phyloP scores from a whole-genome alignment of 495 filamentous ascomycete species.

The Polyplosphaeria fusca region DNA sequence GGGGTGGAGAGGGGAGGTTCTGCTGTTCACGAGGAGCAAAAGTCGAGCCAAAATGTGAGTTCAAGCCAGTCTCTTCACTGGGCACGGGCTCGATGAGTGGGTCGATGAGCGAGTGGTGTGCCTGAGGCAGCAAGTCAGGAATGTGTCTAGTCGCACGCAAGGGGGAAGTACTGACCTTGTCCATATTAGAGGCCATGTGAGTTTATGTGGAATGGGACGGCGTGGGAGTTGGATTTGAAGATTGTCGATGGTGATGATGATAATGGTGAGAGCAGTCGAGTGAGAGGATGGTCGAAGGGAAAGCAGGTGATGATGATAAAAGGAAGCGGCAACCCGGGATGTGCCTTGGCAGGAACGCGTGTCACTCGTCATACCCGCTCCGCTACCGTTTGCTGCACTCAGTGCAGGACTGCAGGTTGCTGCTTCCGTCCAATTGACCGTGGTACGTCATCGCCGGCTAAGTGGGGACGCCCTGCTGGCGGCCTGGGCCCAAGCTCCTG shows the following conservation, averaged over 20 bases:
- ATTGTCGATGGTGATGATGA: background rate
- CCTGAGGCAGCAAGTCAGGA: constrained; percentile 38
- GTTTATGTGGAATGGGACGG: too few species aligned
- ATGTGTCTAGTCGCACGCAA: background rate
- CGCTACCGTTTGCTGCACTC: background rate
- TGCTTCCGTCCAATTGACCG: constrained; percentile 8
- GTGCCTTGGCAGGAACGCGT: constrained; percentile 36
- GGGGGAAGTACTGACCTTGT: constrained; percentile 20
- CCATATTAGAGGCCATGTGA: too few species aligned
- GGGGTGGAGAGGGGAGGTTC: constrained; percentile 26
- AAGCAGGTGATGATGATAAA: background rate
- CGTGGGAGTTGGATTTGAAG: too few species aligned
- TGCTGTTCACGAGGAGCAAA: constrained; percentile 29
- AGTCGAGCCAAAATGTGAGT: constrained; percentile 46
- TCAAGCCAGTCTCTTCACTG: constrained; percentile 52
- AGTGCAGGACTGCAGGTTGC: background rate
- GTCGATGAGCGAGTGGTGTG: constrained; percentile 55
- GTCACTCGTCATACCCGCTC: constrained; percentile 9
- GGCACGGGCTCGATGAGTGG: constrained; percentile 56
- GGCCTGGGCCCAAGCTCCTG: too few species aligned
- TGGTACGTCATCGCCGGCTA: constrained; percentile 12
- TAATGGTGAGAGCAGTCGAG: background rate
- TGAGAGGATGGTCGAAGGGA: background rate
- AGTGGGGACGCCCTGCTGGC: background rate
- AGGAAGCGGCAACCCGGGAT: background rate